Evolutionary conservation across 495 filamentous ascomycete genomes (phyloP), one percentile per base, ranked within the genome.

Genomic region (Penicillium parvum): DNA sequence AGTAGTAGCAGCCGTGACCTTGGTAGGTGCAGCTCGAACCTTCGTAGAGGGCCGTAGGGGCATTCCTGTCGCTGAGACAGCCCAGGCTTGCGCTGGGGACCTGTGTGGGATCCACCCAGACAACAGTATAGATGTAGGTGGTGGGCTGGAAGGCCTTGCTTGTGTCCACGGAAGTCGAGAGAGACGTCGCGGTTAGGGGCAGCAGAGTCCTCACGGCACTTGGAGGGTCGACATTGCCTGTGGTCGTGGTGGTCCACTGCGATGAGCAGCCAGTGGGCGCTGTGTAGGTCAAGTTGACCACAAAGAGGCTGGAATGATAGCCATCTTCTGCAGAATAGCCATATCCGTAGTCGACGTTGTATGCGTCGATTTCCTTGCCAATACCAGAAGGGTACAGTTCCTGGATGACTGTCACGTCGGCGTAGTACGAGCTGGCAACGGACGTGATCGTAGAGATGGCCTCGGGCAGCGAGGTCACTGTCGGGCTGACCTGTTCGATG

Each of bases 181-280:
- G 65, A 1, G 57, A 52, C 6, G 45, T 50, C 5, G 50, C 45
- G 6, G 58, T 61, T 14, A 21, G 34, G 2, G 60, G 59, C 5
- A 67, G 40, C 1, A 53, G 37, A 15, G 45, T 20, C 12, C 34
- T 17, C 11, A 65, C 32, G 7, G 20, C 35, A 5, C 5, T 1
- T 8, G 57, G 55, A 1, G 56, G 57, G n/a, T 25, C 28, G 11
- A 64, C 33, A 1, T 28, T 19, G 9, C 40, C 62, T 1, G 55
- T 39, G 10, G 55, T 55, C 7, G 60, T 62, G 5, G 49, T 49
- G 1, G 62, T 60, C 55, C 57, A 67, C 32, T 57, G 43, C 1
- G 60, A 50, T 16, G 57, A 58, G 48, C 68, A 68, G 27, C 52
- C 53, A 0, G 66, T 49, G 2, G 64, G 60, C 0, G 72, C 70